A percentile compares a stretch with the other conserved stretches of the same genome.
Evolutionary conservation across 2,329 filamentous ascomycete genomes (phyloP).

Genomic region (Diaporthe caulivora): DNA sequence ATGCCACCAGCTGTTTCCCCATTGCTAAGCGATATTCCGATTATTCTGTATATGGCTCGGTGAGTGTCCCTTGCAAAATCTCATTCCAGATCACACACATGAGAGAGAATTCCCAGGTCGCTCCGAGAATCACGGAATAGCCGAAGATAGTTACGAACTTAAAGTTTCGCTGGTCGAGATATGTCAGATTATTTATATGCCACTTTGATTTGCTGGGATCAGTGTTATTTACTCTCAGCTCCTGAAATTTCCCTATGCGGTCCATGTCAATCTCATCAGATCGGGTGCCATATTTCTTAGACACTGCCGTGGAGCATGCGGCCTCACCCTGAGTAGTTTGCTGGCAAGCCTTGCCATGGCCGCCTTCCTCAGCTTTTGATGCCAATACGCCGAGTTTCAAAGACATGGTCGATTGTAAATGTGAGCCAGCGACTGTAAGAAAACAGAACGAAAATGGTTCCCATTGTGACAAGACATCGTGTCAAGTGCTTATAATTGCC

Average conservation of each 20-base stretch:
- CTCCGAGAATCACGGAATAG: constrained; percentile 7
- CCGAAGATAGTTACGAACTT: neutral
- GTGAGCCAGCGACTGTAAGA: neutral
- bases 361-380: neutral
- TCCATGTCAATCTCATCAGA: constrained; percentile 15
- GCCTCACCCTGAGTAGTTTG: neutral
- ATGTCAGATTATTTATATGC: neutral
- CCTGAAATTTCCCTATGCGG: neutral
- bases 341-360: neutral
- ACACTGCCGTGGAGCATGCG: neutral
- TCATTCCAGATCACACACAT: neutral
- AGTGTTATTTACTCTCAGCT: neutral
- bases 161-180: neutral
- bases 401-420: neutral
- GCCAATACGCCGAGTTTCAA: neutral
- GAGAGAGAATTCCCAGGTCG: constrained; percentile 1
- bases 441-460: neutral
- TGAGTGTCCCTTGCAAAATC: neutral
- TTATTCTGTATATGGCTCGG: neutral
- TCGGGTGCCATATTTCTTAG: constrained; percentile 2
- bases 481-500: neutral
- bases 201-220: too few relatives aligned
- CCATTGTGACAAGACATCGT: neutral
- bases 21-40: constrained; percentile 10
- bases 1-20: constrained; percentile 19